Percentiles rank a stretch among this genome's conserved stretches.
Conservation (phyloP, 768 basidiomycete genomes). For the Mycena albidolilacea region DNA sequence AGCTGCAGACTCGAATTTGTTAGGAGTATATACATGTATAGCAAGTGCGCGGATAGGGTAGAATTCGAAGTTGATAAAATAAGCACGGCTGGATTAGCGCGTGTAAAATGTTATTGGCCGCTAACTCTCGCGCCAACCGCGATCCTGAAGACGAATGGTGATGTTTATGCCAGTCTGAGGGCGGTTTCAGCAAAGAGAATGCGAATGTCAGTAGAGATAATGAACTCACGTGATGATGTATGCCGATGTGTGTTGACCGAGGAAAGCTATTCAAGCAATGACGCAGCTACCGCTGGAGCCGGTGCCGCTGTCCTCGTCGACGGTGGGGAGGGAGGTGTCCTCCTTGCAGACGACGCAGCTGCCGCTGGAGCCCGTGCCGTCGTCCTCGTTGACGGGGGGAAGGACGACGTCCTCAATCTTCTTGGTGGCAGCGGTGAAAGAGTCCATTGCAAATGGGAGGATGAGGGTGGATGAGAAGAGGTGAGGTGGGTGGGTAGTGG, state of each 20-base stretch:
- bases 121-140: neutral
- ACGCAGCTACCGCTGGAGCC: neutral
- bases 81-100: slow-evolving; percentile 24
- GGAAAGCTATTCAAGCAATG: neutral
- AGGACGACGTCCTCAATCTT: neutral
- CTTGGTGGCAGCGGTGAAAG: slow-evolving; percentile 5
- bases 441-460: slow-evolving; percentile 31
- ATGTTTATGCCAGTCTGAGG: slow-evolving; percentile 14
- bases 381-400: neutral
- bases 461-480: slow-evolving; percentile 20
- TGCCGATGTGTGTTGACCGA: neutral
- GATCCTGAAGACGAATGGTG: slow-evolving; percentile 6
- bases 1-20: slow-evolving; percentile 11
- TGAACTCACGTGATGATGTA: neutral
- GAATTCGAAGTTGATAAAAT: slow-evolving; percentile 31
- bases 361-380: neutral
- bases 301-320: neutral
- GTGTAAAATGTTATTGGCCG: slow-evolving; percentile 17
- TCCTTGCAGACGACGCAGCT: slow-evolving; percentile 1
- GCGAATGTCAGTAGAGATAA: neutral
- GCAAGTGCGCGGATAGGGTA: slow-evolving; percentile 14
- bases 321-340: neutral
- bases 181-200: neutral
- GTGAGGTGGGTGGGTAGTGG: slow-evolving; percentile 1
- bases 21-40: neutral